Evolutionary conservation across 2,329 filamentous ascomycete species (phyloP), one percentile per base, ranked within the genome.

Genomic region (Penicillium hesseltinei): DNA sequence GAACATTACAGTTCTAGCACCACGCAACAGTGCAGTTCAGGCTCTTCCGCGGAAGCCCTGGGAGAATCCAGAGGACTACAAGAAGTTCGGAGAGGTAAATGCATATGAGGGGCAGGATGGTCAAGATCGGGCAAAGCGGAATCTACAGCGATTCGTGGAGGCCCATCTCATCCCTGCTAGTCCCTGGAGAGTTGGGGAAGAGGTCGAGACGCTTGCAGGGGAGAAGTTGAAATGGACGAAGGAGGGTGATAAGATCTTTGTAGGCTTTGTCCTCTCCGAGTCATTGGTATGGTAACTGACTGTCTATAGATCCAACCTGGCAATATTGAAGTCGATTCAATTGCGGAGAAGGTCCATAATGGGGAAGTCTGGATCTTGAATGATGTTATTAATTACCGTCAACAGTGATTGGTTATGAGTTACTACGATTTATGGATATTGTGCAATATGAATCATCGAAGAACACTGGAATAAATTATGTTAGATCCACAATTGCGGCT

Each of bases 1-100:
- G 57, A 92, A 93, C 71, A 90, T 90, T 17, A 97, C 92, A 2
- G 86, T 97, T 25, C 84, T 97, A 3, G 93, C 92, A 5, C 94
- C 94, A 0, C 79, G 90, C 53, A 97, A 99, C 79, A 86, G 84
- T 19, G 91, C 88, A 3, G 85, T 99, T 69, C 88, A 89, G 63
- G 78, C 76, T 0, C 79, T 97, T 25, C 90, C 92, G 0, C 82
- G 88, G 51, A 97, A 97, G 73, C 92, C 92, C 0, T 77, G 75
- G 73, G 77, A 87, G 67, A 81, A 92, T 61, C 84, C 89, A 0
- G 75, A 82, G 51, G 92, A 96, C 63, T 93, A 94, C 71, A 77
- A 80, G 4, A 74, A 74, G 1, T 77, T 89, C 4, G 91, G 91
- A 0, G 80, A 82, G 38, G 65, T 66, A 2, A 76, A 86, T 33